phyloP scores from a whole-genome alignment of 305 asterid genomes.

The Fraxinus floribunda region DNA sequence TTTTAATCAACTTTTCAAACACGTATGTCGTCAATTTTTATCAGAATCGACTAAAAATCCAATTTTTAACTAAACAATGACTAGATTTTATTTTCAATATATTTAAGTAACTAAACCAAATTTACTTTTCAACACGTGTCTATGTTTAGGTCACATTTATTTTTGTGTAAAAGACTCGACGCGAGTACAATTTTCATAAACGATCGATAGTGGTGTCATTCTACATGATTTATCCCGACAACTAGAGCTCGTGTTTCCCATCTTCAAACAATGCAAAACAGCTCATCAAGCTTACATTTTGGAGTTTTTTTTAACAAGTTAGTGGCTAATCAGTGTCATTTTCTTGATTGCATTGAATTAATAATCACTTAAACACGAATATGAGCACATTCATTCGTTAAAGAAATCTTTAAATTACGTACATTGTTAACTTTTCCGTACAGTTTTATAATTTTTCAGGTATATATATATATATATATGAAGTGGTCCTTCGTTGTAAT shows the following conservation, averaged over 20 bases:
- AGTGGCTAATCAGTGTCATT: not conserved
- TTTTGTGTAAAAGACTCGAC: not conserved
- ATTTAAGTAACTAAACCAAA: too few relatives aligned
- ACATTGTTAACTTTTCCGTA: not conserved
- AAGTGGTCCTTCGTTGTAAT: too few relatives aligned
- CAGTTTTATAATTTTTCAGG: not conserved
- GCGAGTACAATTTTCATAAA: not conserved
- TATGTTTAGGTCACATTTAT: too few relatives aligned
- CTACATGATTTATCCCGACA: slow-evolving; percentile 15
- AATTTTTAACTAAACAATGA: too few relatives aligned
- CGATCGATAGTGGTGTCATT: not conserved
- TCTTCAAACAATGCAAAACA: slow-evolving; percentile 1
- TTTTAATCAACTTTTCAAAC: too few relatives aligned
- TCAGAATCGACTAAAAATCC: too few relatives aligned
- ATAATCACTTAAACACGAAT: not conserved
- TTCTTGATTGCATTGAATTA: not conserved
- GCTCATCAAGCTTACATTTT: slow-evolving; percentile 1
- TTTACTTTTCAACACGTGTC: not conserved
- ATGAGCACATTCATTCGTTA: not conserved
- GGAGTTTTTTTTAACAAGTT: not conserved
- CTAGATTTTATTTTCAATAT: too few relatives aligned
- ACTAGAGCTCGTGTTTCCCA: slow-evolving; percentile 13
- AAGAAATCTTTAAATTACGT: not conserved
- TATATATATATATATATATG: too few relatives aligned
- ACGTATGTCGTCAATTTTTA: not conserved